Conservation (phyloP, 805 yeast species). For the Cyberlindnera suaveolens region DNA sequence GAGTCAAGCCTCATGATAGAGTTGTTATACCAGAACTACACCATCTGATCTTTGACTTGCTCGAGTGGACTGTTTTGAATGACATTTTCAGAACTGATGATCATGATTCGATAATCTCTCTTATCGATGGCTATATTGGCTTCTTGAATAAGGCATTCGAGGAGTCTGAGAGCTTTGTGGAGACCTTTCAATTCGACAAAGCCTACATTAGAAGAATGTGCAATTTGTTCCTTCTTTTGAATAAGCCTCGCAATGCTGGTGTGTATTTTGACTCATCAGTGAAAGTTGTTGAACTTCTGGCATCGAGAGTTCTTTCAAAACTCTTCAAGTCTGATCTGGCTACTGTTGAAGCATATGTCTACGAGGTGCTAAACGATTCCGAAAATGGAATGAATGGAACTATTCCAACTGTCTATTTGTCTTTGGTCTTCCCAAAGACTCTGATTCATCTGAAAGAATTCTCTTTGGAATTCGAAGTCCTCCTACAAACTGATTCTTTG, state of each 20-base stretch:
- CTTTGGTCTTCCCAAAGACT: slow-evolving; percentile 25
- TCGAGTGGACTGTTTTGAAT: slow-evolving; percentile 31
- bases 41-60: slow-evolving; percentile 27
- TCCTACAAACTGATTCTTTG: slow-evolving; percentile 15
- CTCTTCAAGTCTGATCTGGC: slow-evolving; percentile 18
- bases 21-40: slow-evolving; percentile 40
- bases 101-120: slow-evolving; percentile 24
- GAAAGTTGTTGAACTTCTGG: slow-evolving; percentile 28
- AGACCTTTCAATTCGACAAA: slow-evolving; percentile 28
- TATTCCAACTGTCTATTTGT: slow-evolving; percentile 15
- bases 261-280: slow-evolving; percentile 26
- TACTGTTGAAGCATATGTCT: slow-evolving; percentile 16
- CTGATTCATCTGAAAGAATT: slow-evolving; percentile 25
- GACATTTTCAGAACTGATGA: slow-evolving; percentile 32
- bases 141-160: slow-evolving; percentile 23
- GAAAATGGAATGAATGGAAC: slow-evolving; percentile 12
- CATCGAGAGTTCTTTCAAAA: slow-evolving; percentile 32
- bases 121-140: slow-evolving; percentile 21
- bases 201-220: slow-evolving; percentile 17
- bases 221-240: slow-evolving; percentile 26
- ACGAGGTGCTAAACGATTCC: slow-evolving; percentile 6
- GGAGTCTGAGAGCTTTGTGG: slow-evolving; percentile 19
- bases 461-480: slow-evolving; percentile 20
- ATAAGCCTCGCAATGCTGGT: slow-evolving; percentile 26
- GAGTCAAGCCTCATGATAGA: slow-evolving; percentile 4